Base-by-base conservation (phyloP, 2,329 filamentous ascomycete genomes). In the Talaromyces sp. region DNA sequence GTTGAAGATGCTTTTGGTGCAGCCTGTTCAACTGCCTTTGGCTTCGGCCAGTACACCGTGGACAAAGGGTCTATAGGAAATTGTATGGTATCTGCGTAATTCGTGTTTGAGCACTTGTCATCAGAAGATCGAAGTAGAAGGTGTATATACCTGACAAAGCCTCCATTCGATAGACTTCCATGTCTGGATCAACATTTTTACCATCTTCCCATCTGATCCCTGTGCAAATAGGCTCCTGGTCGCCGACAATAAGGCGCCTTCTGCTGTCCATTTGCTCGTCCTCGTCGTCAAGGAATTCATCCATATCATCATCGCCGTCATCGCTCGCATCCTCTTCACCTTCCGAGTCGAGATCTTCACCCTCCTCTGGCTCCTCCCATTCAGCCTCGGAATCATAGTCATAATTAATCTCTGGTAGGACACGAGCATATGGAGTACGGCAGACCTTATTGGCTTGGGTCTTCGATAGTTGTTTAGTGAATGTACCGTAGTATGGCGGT, bases 221-320 rank as follows among this genome's bases (percentile, higher is more conserved):
- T 3, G 88, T 92, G 73, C 85, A 91, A 49, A 90, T 82, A 0
- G 93, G 92, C 72, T 93, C 87, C 72, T 96, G 83, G 69, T 91
- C 88, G 34, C 88, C 87, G 36, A 81, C 86, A 71, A 85, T 80
- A 6, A 85, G 76, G 79, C 89, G 77, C 75, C 85, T 80, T 81
- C 86, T 84, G 76, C 82, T 69, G 78, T 81, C 74, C 77, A 79
- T 67, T 80, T 85, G 72, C 7, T 76, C 72, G 77, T 95, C 91
- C 62, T 96, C 91, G 5, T 96, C 92, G 70, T 97, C 93, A 1
- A 97, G 82, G 73, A 97, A 97, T 19, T 88, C 93, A 3, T 92
- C 91, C 88, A 97, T 90, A 67, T 96, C 93, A 68, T 91, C 90
- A 17, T 91, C 90, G n/a, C 88, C 89, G 11, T 86, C 87, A 4